Base-by-base conservation (phyloP, 208 protist genomes). In the Phytomonas sp. region DNA sequence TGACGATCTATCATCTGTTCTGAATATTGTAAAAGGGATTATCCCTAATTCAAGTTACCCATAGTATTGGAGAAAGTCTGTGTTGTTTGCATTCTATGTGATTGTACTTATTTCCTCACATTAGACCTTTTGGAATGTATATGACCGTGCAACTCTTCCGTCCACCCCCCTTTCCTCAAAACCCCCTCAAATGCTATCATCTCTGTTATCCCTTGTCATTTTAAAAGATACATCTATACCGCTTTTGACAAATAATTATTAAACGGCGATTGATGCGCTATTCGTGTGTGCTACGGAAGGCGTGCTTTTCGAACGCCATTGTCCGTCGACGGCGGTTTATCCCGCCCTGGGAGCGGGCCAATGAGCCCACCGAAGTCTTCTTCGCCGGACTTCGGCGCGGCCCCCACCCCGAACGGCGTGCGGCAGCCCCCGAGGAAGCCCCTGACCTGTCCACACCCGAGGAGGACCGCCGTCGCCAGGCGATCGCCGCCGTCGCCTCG, bases 331-430 rank as follows among this genome's bases (percentile, higher is more conserved):
- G 83, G 32, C 91, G 91, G 33, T 96, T 96, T 74, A 72, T 93
- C 10, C 88, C 91, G 19, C 91, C 91, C 30, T 96, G 91, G 88
- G 91, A 94, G 68, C 72, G 71, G 23, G 86, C 92, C 34, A 88
- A 88, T 7, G 93, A 92, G 75, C 80, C 84, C 26, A 84, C 84
- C 7, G 88, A 92, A 12, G 87, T 87, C 30, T 94, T 93, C 70
- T 94, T 94, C 61, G 75, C 72, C 19, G 88, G 88, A 16, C 63
- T 96, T 12, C 70, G 89, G 72, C 74, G 80, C 69, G 85, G 79
- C 70, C 11, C 36, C n/a, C 94, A 96, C 70, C 87, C 91, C 10
- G 73, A 26, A 40, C 73, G 71, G 42, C 80, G 88, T 0, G 75
- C 75, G 59, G 67, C 60, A 31, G 68, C 78, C 23, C 29, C 63